phyloP scores from a whole-genome alignment of 2,329 filamentous ascomycete genomes.

The Penicillium decumbens region DNA sequence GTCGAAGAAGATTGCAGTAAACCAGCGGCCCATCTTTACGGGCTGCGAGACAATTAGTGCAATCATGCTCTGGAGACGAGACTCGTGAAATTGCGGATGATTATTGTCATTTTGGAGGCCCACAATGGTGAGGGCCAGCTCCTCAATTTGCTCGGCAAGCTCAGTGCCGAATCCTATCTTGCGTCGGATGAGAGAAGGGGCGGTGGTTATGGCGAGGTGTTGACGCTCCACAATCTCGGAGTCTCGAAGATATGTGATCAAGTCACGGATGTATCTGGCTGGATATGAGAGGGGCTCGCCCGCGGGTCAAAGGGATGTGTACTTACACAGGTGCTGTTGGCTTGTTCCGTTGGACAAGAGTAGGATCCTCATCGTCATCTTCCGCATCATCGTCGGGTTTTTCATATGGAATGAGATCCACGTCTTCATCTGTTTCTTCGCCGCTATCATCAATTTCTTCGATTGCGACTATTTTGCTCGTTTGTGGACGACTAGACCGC shows the following conservation, averaged over 20 bases:
- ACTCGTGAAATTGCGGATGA: conserved; percentile 68
- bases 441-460: conserved; percentile 58
- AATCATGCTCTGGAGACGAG: conserved; percentile 74
- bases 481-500: conserved; percentile 4
- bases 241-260: conserved; percentile 73
- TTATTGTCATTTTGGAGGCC: conserved; percentile 83
- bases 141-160: conserved; percentile 75
- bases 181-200: conserved; percentile 74
- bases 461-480: conserved; percentile 49
- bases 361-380: conserved; percentile 91
- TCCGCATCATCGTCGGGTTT: conserved; percentile 85
- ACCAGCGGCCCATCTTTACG: conserved; percentile 73
- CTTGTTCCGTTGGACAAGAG: conserved; percentile 76
- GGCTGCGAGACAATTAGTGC: conserved; percentile 74
- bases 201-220: conserved; percentile 70
- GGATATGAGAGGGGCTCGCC: conserved; percentile 5
- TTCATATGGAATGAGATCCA: conserved; percentile 69
- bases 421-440: conserved; percentile 54
- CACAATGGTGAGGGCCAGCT: conserved; percentile 70
- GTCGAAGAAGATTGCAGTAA: conserved; percentile 78
- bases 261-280: conserved; percentile 69
- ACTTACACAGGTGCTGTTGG: conserved; percentile 69
- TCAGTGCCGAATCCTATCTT: conserved; percentile 87
- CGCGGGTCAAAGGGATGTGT: background rate
- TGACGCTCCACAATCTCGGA: conserved; percentile 81